These are phyloP conservation scores for Gyrodon lividus DNA, from an alignment of 768 basidiomycete species.

Conservation along the genomic window DNA sequence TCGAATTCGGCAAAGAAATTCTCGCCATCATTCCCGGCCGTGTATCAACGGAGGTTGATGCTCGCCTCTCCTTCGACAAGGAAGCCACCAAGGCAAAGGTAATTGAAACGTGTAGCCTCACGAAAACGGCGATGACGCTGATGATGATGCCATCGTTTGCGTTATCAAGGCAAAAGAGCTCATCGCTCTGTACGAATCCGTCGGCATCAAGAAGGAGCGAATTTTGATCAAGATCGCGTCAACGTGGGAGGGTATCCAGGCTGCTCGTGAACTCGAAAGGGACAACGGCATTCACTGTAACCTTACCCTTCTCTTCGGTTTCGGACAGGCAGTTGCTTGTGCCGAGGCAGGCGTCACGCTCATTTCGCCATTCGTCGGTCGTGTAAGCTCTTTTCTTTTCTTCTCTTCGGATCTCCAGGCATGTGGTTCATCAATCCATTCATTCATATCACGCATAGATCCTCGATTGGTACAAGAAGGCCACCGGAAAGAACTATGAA, in stretches of 20 bases:
- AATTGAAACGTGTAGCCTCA: conserved; percentile 18
- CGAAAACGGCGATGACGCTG: conserved; percentile 19
- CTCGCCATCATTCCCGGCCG: conserved; percentile 94
- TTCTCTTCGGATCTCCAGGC: conserved; percentile 11
- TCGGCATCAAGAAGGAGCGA: conserved; percentile 92
- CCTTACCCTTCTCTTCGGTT: conserved; percentile 97
- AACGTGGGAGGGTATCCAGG: conserved; percentile 99
- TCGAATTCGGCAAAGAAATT: conserved; percentile 97
- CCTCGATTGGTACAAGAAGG: conserved; percentile 99
- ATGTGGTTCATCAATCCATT: conserved; percentile 11
- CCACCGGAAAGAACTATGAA: conserved; percentile 81
- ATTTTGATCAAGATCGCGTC: conserved; percentile 99
- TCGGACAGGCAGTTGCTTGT: conserved; percentile 97
- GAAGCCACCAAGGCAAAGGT: conserved; percentile 88
- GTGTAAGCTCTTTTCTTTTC: conserved; percentile 52
- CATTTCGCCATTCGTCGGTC: conserved; percentile 99
- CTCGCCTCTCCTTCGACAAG: conserved; percentile 95
- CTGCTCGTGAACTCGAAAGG: conserved; percentile 91
- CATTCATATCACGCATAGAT: conserved; percentile 51
- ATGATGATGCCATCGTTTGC: conserved; percentile 11
- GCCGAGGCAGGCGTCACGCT: conserved; percentile 98
- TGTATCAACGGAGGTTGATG: conserved; percentile 99
- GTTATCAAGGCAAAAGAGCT: conserved; percentile 67
- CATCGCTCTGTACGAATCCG: conserved; percentile 91
- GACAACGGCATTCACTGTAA: conserved; percentile 98